These are phyloP conservation scores for Rhodotorula sp. DNA, from an alignment of 1,284 basidiomycete genomes.

Conservation along the genomic window DNA sequence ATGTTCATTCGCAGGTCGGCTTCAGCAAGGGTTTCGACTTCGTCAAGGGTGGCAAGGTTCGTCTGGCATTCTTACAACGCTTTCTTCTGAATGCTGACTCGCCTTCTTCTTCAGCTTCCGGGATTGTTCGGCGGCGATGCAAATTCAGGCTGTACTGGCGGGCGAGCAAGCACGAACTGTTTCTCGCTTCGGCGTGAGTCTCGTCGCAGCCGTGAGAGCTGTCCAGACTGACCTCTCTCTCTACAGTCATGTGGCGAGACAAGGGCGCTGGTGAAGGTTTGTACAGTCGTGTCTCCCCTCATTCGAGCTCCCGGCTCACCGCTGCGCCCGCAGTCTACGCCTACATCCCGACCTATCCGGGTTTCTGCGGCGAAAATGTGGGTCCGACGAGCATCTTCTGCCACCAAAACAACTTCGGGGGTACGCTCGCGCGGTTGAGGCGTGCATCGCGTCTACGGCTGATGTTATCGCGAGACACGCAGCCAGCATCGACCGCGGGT, in stretches of 20 bases:
- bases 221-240: neutral
- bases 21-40: slow-evolving; percentile 32
- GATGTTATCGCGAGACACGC: neutral
- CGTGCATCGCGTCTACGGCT: too few species aligned
- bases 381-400: neutral
- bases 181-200: slow-evolving; percentile 20
- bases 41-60: slow-evolving; percentile 17
- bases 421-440: neutral
- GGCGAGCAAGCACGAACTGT: slow-evolving; percentile 14
- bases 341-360: slow-evolving; percentile 25
- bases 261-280: slow-evolving; percentile 27
- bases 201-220: neutral
- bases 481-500: slow-evolving; percentile 22
- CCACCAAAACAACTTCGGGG: neutral
- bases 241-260: slow-evolving; percentile 28
- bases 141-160: slow-evolving; percentile 21
- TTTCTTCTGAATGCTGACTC: neutral
- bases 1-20: slow-evolving; percentile 13
- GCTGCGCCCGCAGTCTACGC: slow-evolving; percentile 23
- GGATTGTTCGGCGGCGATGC: slow-evolving; percentile 30
- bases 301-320: neutral
- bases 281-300: neutral
- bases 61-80: too few species aligned
- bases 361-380: slow-evolving; percentile 6
- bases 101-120: slow-evolving; percentile 22